These are phyloP conservation scores for Pontederia paniculata DNA, from an alignment of 176 grass and related monocot genomes.

Conservation along the genomic window DNA sequence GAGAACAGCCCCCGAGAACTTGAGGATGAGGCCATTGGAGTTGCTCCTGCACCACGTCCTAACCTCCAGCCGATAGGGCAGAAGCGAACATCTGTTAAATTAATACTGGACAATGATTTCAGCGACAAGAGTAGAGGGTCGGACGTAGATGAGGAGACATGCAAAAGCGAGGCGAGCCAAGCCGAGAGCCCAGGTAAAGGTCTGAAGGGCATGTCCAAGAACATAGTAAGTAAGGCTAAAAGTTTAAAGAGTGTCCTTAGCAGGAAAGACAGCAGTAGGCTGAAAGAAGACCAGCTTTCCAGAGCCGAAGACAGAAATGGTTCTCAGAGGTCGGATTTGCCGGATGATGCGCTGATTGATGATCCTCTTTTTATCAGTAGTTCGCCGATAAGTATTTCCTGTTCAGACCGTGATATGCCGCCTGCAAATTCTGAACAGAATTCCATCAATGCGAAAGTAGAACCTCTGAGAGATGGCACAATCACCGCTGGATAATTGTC, in stretches of 20 bases:
- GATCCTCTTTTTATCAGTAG: conserved; percentile 26
- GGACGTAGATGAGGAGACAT: conserved; percentile 16
- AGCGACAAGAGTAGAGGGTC: conserved; percentile 5
- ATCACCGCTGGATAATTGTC: too few species aligned
- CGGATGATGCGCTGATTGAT: conserved; percentile 8
- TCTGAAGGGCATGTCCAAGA: background rate
- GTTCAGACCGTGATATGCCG: conserved; percentile 12
- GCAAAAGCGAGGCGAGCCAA: conserved; percentile 29
- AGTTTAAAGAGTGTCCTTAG: conserved; percentile 48
- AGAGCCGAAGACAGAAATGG: conserved; percentile 22
- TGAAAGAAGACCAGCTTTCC: conserved; percentile 28
- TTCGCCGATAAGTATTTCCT: conserved; percentile 18
- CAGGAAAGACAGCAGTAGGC: conserved; percentile 42
- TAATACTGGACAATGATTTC: conserved; percentile 34
- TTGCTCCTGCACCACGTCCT: conserved; percentile 23
- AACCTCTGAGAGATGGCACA: too few species aligned
- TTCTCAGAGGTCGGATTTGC: conserved; percentile 14
- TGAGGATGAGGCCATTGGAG: conserved; percentile 24
- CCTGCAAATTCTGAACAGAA: background rate
- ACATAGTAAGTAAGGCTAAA: conserved; percentile 42
- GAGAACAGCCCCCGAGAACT: conserved; percentile 26
- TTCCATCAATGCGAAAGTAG: background rate
- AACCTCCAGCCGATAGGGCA: conserved; percentile 48
- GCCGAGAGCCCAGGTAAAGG: conserved; percentile 32
- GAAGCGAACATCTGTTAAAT: conserved; percentile 43